A percentile compares a stretch with the other conserved stretches of the same genome.
Conservation (phyloP, 805 yeast species). For the Wickerhamiella brachini region DNA sequence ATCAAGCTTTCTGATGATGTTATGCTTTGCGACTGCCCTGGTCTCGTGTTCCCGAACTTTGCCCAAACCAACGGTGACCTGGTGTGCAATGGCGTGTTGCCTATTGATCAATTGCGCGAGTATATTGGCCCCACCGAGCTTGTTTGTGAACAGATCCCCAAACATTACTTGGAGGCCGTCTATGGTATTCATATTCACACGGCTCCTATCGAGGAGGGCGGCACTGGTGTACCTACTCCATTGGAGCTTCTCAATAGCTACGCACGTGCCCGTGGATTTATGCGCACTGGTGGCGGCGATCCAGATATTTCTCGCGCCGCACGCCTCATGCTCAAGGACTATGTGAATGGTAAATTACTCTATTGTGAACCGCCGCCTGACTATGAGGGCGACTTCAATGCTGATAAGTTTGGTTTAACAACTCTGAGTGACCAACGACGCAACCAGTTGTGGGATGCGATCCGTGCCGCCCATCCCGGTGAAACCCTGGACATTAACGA, state of each 20-base stretch:
- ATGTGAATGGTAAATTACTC: slow-evolving; percentile 79
- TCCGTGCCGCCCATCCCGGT: slow-evolving; percentile 27
- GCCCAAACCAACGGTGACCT: slow-evolving; percentile 93
- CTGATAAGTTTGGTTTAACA: slow-evolving; percentile 52
- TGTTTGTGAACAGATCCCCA: slow-evolving; percentile 80
- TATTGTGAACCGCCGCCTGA: slow-evolving; percentile 83
- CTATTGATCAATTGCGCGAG: slow-evolving; percentile 93
- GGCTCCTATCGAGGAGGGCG: slow-evolving; percentile 71
- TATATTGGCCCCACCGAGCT: slow-evolving; percentile 76
- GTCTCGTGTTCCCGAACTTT: slow-evolving; percentile 94
- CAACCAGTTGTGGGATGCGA: slow-evolving; percentile 49
- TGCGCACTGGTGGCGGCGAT: slow-evolving; percentile 84
- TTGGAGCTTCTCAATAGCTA: slow-evolving; percentile 81
- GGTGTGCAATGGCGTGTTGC: slow-evolving; percentile 96
- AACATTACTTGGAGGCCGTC: slow-evolving; percentile 72
- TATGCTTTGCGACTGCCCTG: slow-evolving; percentile 94
- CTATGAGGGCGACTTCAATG: slow-evolving; percentile 56
- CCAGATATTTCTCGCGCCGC: slow-evolving; percentile 96
- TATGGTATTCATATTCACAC: slow-evolving; percentile 85
- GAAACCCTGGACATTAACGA: slow-evolving; percentile 38
- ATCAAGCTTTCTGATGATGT: slow-evolving; percentile 72
- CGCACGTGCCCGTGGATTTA: slow-evolving; percentile 92
- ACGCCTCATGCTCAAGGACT: slow-evolving; percentile 82
- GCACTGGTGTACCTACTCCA: slow-evolving; percentile 74
- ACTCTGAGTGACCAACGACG: slow-evolving; percentile 59